A percentile compares a stretch with the other conserved stretches of the same genome.
These are phyloP conservation scores for Eragrostis tef DNA, from an alignment of 202 grass and related monocot species.

Conservation along the genomic window DNA sequence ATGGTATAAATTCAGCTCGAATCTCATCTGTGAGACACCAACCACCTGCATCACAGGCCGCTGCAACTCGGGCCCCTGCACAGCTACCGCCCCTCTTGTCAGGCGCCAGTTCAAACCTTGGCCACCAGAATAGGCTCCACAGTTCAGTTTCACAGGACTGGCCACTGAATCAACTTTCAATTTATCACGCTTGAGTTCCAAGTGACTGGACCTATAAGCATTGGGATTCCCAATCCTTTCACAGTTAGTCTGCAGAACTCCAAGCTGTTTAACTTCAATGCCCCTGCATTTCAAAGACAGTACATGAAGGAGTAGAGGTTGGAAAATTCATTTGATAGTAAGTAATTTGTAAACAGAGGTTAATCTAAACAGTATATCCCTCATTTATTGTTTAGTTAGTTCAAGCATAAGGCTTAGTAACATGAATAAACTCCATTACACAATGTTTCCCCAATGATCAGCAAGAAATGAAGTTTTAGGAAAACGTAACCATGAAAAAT, in stretches of 20 bases:
- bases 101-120: too few species aligned
- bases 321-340: slow-evolving; percentile 4
- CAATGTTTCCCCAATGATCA: too few species aligned
- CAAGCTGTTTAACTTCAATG: not conserved
- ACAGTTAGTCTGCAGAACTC: slow-evolving; percentile 9
- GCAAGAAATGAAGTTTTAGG: too few species aligned
- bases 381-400: too few species aligned
- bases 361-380: too few species aligned
- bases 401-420: too few species aligned
- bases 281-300: slow-evolving; percentile 1
- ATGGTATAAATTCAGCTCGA: not conserved
- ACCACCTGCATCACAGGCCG: slow-evolving; percentile 30
- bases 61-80: not conserved
- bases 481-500: too few species aligned
- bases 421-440: too few species aligned
- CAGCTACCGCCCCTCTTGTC: not conserved
- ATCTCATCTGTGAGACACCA: not conserved
- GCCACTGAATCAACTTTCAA: not conserved
- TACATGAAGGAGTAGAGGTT: not conserved
- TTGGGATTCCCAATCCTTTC: slow-evolving; percentile 14
- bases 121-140: not conserved
- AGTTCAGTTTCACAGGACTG: slow-evolving; percentile 2
- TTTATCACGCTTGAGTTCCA: not conserved
- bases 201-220: not conserved
- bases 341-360: not conserved